phyloP scores from a whole-genome alignment of 2,329 filamentous ascomycete genomes.

The Penicillium sp. region DNA sequence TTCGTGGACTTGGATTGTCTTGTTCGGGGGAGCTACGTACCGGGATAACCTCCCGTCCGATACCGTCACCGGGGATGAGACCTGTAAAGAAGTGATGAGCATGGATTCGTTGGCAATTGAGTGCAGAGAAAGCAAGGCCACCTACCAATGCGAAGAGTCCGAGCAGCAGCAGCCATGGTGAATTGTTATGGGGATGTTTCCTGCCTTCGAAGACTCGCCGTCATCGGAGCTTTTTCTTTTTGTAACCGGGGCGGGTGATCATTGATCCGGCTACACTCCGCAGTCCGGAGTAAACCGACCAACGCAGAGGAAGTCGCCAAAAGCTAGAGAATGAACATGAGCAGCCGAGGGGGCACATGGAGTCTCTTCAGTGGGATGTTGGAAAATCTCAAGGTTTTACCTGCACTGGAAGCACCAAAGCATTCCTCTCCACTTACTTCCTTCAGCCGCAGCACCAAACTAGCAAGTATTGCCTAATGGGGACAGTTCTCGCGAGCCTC shows the following conservation, averaged over 20 bases:
- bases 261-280: slow-evolving; percentile 27
- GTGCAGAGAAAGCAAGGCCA: slow-evolving; percentile 27
- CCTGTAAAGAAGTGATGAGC: slow-evolving; percentile 56
- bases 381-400: too few species aligned
- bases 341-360: too few species aligned
- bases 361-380: too few species aligned
- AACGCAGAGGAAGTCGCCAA: not conserved
- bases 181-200: slow-evolving; percentile 25
- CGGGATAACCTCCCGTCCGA: slow-evolving; percentile 97
- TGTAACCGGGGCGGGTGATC: slow-evolving; percentile 26
- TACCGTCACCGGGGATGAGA: slow-evolving; percentile 96
- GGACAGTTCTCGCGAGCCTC: slow-evolving; percentile 11
- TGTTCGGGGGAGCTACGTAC: slow-evolving; percentile 43
- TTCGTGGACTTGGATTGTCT: slow-evolving; percentile 8
- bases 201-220: slow-evolving; percentile 27
- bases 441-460: not conserved
- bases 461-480: slow-evolving; percentile 2
- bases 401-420: not conserved
- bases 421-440: too few species aligned
- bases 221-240: slow-evolving; percentile 36
- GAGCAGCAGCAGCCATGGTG: slow-evolving; percentile 59
- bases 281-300: slow-evolving; percentile 20
- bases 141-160: slow-evolving; percentile 70
- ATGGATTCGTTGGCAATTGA: slow-evolving; percentile 3
- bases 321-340: too few species aligned